Evolutionary conservation across 495 filamentous ascomycete species (phyloP).

Genomic region (Margaritispora aquatica): DNA sequence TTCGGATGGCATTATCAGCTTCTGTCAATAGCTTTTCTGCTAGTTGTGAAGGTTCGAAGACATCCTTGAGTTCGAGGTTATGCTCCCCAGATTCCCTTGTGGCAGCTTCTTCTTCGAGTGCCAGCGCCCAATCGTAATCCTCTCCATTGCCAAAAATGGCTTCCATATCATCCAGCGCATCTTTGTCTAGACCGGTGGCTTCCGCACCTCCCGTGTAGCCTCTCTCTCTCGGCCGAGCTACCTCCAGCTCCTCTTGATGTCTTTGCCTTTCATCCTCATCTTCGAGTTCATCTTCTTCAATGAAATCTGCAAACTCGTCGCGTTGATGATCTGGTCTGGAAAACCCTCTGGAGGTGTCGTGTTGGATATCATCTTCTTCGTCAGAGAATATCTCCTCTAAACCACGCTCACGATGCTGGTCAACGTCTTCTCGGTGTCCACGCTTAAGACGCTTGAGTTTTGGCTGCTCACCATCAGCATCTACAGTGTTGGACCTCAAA

Average conservation of each 20-base stretch:
- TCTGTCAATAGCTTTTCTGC: conserved; percentile 91
- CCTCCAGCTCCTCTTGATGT: conserved; percentile 80
- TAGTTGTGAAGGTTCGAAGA: conserved; percentile 94
- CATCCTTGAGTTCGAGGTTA: conserved; percentile 86
- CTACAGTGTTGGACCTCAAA: background rate
- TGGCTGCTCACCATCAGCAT: conserved; percentile 44
- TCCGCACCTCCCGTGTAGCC: conserved; percentile 60
- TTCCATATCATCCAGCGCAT: conserved; percentile 89
- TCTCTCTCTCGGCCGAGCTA: conserved; percentile 63
- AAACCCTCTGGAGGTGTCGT: conserved; percentile 43
- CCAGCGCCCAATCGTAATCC: conserved; percentile 90
- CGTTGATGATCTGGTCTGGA: conserved; percentile 42
- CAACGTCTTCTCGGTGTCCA: conserved; percentile 70
- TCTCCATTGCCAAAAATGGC: conserved; percentile 90
- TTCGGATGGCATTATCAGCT: conserved; percentile 84
- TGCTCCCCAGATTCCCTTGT: conserved; percentile 60
- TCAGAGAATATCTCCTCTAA: conserved; percentile 92
- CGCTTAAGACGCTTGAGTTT: conserved; percentile 96
- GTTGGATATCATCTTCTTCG: conserved; percentile 68
- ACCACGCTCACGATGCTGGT: conserved; percentile 55
- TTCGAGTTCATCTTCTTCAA: conserved; percentile 89
- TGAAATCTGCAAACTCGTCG: conserved; percentile 95
- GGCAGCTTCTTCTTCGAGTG: conserved; percentile 75
- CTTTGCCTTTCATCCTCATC: conserved; percentile 73
- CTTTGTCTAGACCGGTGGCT: conserved; percentile 76